These are phyloP conservation scores for Aristolochia fimbriata DNA, from an alignment of 164 flowering plant genomes.

Conservation along the genomic window DNA sequence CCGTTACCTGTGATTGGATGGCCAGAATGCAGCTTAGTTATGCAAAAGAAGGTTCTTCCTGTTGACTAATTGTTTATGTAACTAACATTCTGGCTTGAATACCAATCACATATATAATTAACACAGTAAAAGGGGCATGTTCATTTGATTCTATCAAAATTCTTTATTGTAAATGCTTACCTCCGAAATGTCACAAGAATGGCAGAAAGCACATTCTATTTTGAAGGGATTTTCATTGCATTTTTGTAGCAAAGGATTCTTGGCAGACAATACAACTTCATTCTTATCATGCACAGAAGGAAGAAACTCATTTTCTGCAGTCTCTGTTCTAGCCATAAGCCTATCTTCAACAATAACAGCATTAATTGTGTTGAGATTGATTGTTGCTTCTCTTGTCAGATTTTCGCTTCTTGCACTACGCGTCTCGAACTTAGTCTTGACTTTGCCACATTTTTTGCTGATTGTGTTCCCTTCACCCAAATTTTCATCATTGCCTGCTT, in stretches of 20 bases:
- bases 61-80: not conserved
- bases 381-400: constrained; percentile 13
- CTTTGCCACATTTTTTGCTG: not conserved
- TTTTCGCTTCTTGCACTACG: constrained; percentile 8
- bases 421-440: not conserved
- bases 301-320: not conserved
- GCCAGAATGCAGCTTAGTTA: not conserved
- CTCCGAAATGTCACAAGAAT: constrained; percentile 56
- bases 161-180: constrained; percentile 14
- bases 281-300: not conserved
- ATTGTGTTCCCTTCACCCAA: constrained; percentile 2
- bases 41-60: not conserved
- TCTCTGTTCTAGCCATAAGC: not conserved
- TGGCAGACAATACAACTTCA: constrained; percentile 6
- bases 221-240: constrained; percentile 22
- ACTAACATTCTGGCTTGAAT: not conserved
- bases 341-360: constrained; percentile 10
- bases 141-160: not conserved
- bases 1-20: constrained; percentile 47
- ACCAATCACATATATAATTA: no score
- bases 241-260: constrained; percentile 25
- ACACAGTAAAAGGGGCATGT: no score
- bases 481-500: not conserved
- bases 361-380: not conserved
- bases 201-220: constrained; percentile 75